Evolutionary conservation across 1,284 basidiomycete genomes (phyloP).

Genomic region (Termitomyces sp.): DNA sequence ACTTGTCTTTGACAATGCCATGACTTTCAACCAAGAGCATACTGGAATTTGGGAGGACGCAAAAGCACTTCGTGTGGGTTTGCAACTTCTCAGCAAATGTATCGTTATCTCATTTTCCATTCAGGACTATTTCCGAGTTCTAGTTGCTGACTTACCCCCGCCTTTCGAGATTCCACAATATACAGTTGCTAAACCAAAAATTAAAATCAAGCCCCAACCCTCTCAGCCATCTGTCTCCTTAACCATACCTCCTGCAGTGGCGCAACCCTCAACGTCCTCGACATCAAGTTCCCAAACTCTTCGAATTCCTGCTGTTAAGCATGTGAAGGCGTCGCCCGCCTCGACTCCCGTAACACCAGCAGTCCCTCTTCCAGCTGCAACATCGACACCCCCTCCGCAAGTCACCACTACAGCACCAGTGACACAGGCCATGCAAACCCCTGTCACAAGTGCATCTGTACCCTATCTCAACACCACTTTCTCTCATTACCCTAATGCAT

Average conservation of each 20-base stretch:
- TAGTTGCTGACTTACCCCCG: constrained; percentile 71
- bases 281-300: constrained; percentile 21
- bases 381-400: constrained; percentile 16
- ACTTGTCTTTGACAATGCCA: constrained; percentile 88
- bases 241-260: constrained; percentile 10
- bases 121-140: constrained; percentile 63
- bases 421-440: constrained; percentile 6
- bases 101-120: constrained; percentile 14
- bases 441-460: constrained; percentile 13
- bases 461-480: constrained; percentile 28
- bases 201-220: constrained; percentile 56
- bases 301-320: constrained; percentile 29
- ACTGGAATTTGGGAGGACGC: constrained; percentile 77
- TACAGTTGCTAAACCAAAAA: constrained; percentile 48
- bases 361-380: constrained; percentile 22
- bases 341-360: constrained; percentile 19
- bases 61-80: constrained; percentile 51
- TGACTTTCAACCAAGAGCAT: constrained; percentile 74
- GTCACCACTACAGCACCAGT: constrained; percentile 5
- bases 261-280: constrained; percentile 6
- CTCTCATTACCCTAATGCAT: constrained; percentile 43
- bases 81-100: background rate
- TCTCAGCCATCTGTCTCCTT: constrained; percentile 24
- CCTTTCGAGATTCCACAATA: constrained; percentile 61
- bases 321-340: constrained; percentile 17